These are phyloP conservation scores for Alternaria conjuncta DNA, from an alignment of 2,329 filamentous ascomycete genomes.

Conservation along the genomic window DNA sequence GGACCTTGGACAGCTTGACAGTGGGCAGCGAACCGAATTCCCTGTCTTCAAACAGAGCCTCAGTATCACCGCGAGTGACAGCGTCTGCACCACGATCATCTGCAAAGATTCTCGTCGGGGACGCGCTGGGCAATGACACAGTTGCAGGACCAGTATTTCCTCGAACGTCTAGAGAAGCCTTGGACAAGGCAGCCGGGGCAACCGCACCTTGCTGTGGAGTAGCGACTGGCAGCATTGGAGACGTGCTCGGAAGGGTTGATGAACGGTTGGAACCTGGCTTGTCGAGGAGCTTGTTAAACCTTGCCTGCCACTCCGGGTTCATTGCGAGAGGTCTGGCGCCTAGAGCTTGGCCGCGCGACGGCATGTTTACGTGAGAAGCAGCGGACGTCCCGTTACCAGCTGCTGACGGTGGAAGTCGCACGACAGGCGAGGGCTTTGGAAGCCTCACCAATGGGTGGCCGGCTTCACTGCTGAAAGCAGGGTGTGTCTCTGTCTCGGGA, in stretches of 20 bases:
- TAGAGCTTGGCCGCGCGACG: conserved; percentile 35
- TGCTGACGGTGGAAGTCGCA: conserved; percentile 74
- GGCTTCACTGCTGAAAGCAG: conserved; percentile 72
- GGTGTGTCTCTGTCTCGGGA: conserved; percentile 75
- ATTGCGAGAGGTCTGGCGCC: conserved; percentile 50
- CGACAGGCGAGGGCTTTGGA: conserved; percentile 74
- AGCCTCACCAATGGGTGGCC: conserved; percentile 72
- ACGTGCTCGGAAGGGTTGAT: conserved; percentile 34
- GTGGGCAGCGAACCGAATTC: conserved; percentile 56
- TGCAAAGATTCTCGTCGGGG: conserved; percentile 25
- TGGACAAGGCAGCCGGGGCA: conserved; percentile 71
- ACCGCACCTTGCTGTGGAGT: conserved; percentile 54
- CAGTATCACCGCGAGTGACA: conserved; percentile 50
- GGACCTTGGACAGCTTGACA: conserved; percentile 40
- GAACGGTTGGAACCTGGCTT: conserved; percentile 56
- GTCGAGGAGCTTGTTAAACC: conserved; percentile 78
- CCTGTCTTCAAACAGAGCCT: conserved; percentile 53
- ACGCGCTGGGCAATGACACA: conserved; percentile 68
- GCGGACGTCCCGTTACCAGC: conserved; percentile 44
- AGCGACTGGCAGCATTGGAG: conserved; percentile 40
- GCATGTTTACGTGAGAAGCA: conserved; percentile 51
- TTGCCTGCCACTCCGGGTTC: conserved; percentile 74
- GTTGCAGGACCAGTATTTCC: conserved; percentile 62
- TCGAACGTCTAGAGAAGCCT: conserved; percentile 61
- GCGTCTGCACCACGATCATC: conserved; percentile 44